Conservation (phyloP, 768 basidiomycete species). For the Boletus tylopilopsis region DNA sequence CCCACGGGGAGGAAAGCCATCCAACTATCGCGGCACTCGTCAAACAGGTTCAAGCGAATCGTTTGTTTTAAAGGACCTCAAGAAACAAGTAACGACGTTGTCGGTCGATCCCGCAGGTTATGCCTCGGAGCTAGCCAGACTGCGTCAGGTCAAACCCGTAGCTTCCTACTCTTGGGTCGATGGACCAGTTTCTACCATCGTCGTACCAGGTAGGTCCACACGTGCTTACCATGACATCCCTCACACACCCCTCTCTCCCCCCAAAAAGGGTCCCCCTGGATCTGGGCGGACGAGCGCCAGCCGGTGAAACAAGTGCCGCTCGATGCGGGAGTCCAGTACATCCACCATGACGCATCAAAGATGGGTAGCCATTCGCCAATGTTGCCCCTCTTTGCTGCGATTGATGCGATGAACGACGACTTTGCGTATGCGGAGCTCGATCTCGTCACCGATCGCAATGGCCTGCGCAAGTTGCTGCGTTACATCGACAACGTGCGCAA, state of each 20-base stretch:
- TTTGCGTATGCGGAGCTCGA: slow-evolving; percentile 37
- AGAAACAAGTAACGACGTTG: slow-evolving; percentile 16
- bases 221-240: neutral
- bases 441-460: slow-evolving; percentile 61
- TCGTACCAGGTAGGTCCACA: slow-evolving; percentile 43
- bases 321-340: slow-evolving; percentile 47
- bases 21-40: neutral
- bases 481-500: slow-evolving; percentile 35
- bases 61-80: slow-evolving; percentile 25
- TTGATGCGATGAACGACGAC: slow-evolving; percentile 38
- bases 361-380: slow-evolving; percentile 37
- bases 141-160: slow-evolving; percentile 39
- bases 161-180: slow-evolving; percentile 57
- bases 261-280: slow-evolving; percentile 52
- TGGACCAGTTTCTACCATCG: slow-evolving; percentile 42
- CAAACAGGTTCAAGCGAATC: neutral
- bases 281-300: slow-evolving; percentile 48
- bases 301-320: slow-evolving; percentile 51
- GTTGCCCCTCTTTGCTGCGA: slow-evolving; percentile 58
- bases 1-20: slow-evolving; percentile 14
- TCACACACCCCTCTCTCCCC: neutral
- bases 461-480: slow-evolving; percentile 57
- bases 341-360: slow-evolving; percentile 57
- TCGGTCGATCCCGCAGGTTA: slow-evolving; percentile 4
- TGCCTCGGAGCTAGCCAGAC: slow-evolving; percentile 25